A percentile compares a stretch with the other conserved stretches of the same genome.
Evolutionary conservation across 106 monocot genomes (phyloP).

Genomic region (Ottelia alismoides): DNA sequence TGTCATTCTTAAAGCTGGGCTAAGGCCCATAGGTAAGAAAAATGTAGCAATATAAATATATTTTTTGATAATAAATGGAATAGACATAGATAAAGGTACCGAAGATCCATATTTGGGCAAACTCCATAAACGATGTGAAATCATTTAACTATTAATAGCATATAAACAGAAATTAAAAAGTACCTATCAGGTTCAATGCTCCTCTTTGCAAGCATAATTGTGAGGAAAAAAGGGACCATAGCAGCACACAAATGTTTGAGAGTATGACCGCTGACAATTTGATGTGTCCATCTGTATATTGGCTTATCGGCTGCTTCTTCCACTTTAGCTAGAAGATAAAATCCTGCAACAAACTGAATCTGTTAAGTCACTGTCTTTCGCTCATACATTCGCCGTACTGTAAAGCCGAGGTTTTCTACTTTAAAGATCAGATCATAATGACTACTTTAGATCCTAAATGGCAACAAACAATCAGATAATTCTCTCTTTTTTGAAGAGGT

Average conservation of each 20-base stretch:
- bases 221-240: slow-evolving; percentile 94
- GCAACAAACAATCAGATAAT: too few relatives aligned
- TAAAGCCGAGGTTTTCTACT: too few relatives aligned
- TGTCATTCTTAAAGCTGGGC: not conserved
- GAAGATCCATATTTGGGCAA: not conserved
- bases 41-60: not conserved
- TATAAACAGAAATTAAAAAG: not conserved
- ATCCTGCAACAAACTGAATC: slow-evolving; percentile 45
- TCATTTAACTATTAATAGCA: not conserved
- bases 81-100: not conserved
- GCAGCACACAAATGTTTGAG: slow-evolving; percentile 90
- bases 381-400: too few relatives aligned
- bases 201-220: slow-evolving; percentile 92
- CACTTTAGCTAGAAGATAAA: slow-evolving; percentile 97
- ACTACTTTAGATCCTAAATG: too few relatives aligned
- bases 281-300: slow-evolving; percentile 69
- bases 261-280: slow-evolving; percentile 85
- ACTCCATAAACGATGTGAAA: too few relatives aligned
- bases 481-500: too few relatives aligned
- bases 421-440: too few relatives aligned
- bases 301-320: slow-evolving; percentile 73
- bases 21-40: not conserved
- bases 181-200: slow-evolving; percentile 67
- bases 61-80: not conserved
- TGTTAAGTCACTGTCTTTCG: too few relatives aligned